Base-by-base conservation (phyloP, 495 filamentous ascomycete genomes). In the Peziza echinospora region DNA sequence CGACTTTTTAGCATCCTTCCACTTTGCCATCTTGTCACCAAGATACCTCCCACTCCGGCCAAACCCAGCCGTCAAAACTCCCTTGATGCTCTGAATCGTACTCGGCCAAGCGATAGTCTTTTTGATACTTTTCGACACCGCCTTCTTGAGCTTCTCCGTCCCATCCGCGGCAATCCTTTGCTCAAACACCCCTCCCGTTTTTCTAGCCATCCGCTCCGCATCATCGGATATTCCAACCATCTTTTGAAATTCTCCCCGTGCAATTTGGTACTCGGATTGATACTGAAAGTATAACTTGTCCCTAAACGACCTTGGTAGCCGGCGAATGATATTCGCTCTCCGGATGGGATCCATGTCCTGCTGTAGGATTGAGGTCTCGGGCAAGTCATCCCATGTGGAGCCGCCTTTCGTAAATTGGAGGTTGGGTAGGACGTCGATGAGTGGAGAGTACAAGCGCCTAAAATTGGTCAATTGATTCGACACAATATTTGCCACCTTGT, bases 251-350 rank as follows among this genome's bases (percentile, higher is more conserved):
- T 93, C 82, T 2, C 67, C 65, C 21, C 73, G 77, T 0, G 89
- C 85, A 26, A 96, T 91, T 26, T 71, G 69, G 53, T 80, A 93
- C 56, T 91, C 86, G 51, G 77, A 71, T 62, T 94, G 89, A 54
- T 92, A 96, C 53, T 83, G 76, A 62, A 89, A 91, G 63, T 96
- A 97, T 2, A 97, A 62, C 52, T 83, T 85, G 42, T 81, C 70
- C 11, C 89, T 72, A 71, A 97, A 96, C 1, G 76, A 66, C 47
- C 81, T 84, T 0, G 89, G 91, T 10, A 97, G 66, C 21, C 89
- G 78, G 9, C 91, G 76, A 7, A 97, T 86, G 81, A 96, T 96
- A 59, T 97, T 96, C 19, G 81, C 85, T 39, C 89, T 75, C 56
- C 77, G 83, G 40, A 82, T 61, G 0, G 84, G 84, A 53, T 93